These are phyloP conservation scores for Saccharomyces cerevisiae DNA, from an alignment of 805 yeast species.

Conservation along the genomic window DNA sequence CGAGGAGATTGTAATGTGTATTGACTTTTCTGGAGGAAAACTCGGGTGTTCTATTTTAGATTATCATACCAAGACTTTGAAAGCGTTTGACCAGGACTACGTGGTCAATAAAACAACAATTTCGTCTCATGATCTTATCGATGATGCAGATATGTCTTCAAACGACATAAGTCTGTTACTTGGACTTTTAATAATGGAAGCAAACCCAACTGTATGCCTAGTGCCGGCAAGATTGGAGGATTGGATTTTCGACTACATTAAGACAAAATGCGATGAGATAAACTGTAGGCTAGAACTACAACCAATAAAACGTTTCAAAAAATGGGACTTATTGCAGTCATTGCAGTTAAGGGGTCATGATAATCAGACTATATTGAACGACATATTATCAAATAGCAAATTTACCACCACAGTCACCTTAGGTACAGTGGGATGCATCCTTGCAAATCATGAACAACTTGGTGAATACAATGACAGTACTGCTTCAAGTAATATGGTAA, in stretches of 20 bases:
- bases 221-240: constrained; percentile 16
- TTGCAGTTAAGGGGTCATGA: background rate
- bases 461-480: background rate
- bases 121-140: background rate
- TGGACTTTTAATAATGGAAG: constrained; percentile 10
- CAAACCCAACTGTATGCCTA: constrained; percentile 14
- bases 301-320: constrained; percentile 7
- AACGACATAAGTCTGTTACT: constrained; percentile 11
- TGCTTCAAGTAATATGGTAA: background rate
- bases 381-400: constrained; percentile 2
- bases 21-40: constrained; percentile 8
- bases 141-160: background rate
- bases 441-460: background rate
- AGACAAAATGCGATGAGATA: constrained; percentile 4
- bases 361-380: constrained; percentile 2
- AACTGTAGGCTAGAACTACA: constrained; percentile 9
- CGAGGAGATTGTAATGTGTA: constrained; percentile 8
- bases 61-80: constrained; percentile 4
- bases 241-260: constrained; percentile 3
- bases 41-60: constrained; percentile 13
- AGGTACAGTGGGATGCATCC: constrained; percentile 8
- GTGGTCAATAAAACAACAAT: background rate
- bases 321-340: background rate
- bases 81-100: constrained; percentile 12
- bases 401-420: constrained; percentile 5